Evolutionary conservation across 2,329 filamentous ascomycete genomes (phyloP).

Genomic region (Fusarium pilosicola): DNA sequence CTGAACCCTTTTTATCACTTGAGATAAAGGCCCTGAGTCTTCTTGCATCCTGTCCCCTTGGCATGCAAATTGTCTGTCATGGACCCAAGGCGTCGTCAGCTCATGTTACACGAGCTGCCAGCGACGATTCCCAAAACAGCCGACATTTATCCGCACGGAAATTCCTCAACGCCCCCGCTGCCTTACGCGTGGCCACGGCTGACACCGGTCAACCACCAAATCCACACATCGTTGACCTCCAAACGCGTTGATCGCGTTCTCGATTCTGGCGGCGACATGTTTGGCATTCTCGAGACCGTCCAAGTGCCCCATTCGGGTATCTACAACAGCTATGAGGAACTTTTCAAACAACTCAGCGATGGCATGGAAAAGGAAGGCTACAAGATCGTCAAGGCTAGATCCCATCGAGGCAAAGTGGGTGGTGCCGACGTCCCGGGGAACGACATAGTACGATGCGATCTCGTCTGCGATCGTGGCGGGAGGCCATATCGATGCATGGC

Average conservation of each 20-base stretch:
- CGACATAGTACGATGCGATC: slow-evolving; percentile 56
- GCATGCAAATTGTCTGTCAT: not conserved
- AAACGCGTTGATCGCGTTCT: slow-evolving; percentile 42
- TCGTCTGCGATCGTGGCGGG: slow-evolving; percentile 58
- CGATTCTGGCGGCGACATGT: slow-evolving; percentile 50
- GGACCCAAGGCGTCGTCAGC: not conserved
- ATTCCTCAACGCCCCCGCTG: slow-evolving; percentile 37
- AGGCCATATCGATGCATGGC: slow-evolving; percentile 56
- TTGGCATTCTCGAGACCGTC: slow-evolving; percentile 55
- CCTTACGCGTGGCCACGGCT: slow-evolving; percentile 37
- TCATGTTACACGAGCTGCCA: not conserved
- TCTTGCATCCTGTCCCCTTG: too few relatives aligned
- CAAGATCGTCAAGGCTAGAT: slow-evolving; percentile 58
- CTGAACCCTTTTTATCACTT: too few relatives aligned
- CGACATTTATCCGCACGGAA: slow-evolving; percentile 41
- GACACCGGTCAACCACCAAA: slow-evolving; percentile 45
- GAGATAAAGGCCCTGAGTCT: too few relatives aligned
- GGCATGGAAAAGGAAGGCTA: slow-evolving; percentile 57
- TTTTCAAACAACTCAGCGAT: slow-evolving; percentile 53
- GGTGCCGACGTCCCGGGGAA: slow-evolving; percentile 54
- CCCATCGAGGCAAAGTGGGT: slow-evolving; percentile 54
- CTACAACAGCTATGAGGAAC: slow-evolving; percentile 54
- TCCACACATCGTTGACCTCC: slow-evolving; percentile 43
- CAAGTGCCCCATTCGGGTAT: slow-evolving; percentile 50
- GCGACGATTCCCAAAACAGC: not conserved